phyloP scores from a whole-genome alignment of 2,329 filamentous ascomycete species.

The Davidsoniella australis region DNA sequence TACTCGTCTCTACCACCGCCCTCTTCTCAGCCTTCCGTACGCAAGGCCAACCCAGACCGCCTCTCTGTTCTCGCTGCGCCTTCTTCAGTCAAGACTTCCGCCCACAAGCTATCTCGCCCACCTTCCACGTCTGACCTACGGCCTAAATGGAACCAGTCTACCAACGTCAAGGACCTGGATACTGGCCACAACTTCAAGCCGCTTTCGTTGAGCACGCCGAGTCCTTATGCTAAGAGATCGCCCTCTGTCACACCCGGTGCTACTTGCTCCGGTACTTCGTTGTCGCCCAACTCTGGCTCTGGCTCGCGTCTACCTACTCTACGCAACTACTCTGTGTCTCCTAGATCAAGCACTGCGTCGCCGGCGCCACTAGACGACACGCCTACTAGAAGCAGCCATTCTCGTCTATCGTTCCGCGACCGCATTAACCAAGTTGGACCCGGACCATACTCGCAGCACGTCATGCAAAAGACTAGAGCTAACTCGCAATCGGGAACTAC shows the following conservation, averaged over 20 bases:
- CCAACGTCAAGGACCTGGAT: slow-evolving; percentile 45
- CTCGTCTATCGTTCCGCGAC: slow-evolving; percentile 36
- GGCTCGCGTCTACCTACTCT: slow-evolving; percentile 31
- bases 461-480: slow-evolving; percentile 27
- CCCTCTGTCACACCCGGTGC: slow-evolving; percentile 23
- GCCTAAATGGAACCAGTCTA: slow-evolving; percentile 56
- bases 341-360: slow-evolving; percentile 30
- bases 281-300: slow-evolving; percentile 20
- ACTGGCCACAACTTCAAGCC: slow-evolving; percentile 54
- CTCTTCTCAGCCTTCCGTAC: slow-evolving; percentile 20
- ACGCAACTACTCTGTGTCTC: slow-evolving; percentile 26
- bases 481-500: slow-evolving; percentile 24
- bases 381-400: slow-evolving; percentile 27
- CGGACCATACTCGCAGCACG: slow-evolving; percentile 30
- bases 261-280: slow-evolving; percentile 25
- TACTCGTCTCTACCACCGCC: slow-evolving; percentile 32
- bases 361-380: slow-evolving; percentile 27
- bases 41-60: slow-evolving; percentile 27
- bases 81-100: slow-evolving; percentile 30
- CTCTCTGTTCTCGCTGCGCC: slow-evolving; percentile 32
- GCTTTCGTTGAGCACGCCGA: slow-evolving; percentile 40
- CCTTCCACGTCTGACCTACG: slow-evolving; percentile 33
- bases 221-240: slow-evolving; percentile 33
- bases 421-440: slow-evolving; percentile 29
- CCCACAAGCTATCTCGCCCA: slow-evolving; percentile 25